Evolutionary conservation across 345 rosid species (phyloP), one percentile per base, ranked within the genome.

Genomic region (Gossypium mustelinum): DNA sequence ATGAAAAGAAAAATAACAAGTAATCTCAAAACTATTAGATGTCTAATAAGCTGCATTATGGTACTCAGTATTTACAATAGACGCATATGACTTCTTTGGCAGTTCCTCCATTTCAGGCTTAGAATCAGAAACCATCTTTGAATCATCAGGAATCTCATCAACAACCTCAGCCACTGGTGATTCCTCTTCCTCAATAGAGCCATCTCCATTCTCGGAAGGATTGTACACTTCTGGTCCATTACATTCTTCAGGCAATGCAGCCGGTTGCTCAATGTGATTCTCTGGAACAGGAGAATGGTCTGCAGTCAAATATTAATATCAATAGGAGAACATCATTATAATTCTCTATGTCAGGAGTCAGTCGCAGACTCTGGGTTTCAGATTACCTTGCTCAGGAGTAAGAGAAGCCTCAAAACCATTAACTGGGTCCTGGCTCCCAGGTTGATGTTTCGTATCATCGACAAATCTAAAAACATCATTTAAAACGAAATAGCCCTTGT

Each of bases 81-180:
- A 92, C 22, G 99, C 99, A 76, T 96, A 96, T 10, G 99, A 93
- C 81, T 89, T 89, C 91, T 90, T 96, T 56, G 94, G 97, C 75
- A 74, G 76, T 41, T 87, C 98, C 59, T 88, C 97, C 74, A 73
- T 75, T 74, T 84, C 85, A n/a, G 86, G 66, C 71, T 79, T 72
- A 29, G 88, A 77, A 70, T 92, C 94, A 65, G 75, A 79, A 56
- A 70, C 85, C 71, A 75, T 65, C 13, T 78, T 86, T 18, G 77
- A 80, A 63, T 86, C 86, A 75, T 73, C 75, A 41, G 81, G 84
- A 81, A 79, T 74, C 79, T 83, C 89, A 70, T 86, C 89, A 78
- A 84, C 89, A 63, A 82, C 85, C 77, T 90, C 94, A 76, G 92
- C 77, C 22, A 76, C 86, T 1, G 79, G 82, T 60, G 68, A 34